Base-by-base conservation (phyloP, 2,329 filamentous ascomycete species). In the Alternaria arborescens region DNA sequence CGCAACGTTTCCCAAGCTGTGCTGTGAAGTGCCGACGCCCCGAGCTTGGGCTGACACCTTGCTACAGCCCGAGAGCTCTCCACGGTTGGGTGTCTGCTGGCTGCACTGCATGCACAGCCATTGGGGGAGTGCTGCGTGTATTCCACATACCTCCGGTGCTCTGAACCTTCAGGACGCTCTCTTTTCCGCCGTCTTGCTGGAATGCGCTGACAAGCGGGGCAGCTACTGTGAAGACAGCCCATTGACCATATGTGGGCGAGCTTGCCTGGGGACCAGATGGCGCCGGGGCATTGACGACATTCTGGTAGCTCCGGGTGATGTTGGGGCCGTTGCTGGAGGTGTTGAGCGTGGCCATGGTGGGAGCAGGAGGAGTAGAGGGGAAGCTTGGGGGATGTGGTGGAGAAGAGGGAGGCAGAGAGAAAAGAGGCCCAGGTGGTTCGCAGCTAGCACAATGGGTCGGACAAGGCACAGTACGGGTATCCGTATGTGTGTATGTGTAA, bases 131-230 rank as follows among this genome's bases (percentile, higher is more conserved):
- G 28, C 36, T 28, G 22, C 38, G 24, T 52, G 8, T 18, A 16
- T 50, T 16, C 47, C n/a, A 72, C 74, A 80, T 79, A 94, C 92
- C 91, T 83, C 94, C 94, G 50, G 92, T 96, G 75, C 86, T 89
- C 78, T 98, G 93, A 52, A 99, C 94, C 81, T 97, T 98, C 69
- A 99, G 83, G 1, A 97, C 88, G 79, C 94, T 98, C 82, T 98
- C 94, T 82, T 97, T 98, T 68, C 88, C 90, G 58, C 87, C 85
- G 76, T 95, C 92, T 66, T 86, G 83, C 80, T 97, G 93, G 79
- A 99, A 99, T 61, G 94, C 94, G 82, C 91, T 98, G 77, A 93
- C 86, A 41, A 99, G 87, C 55, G 95, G 95, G 61, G 94, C 92
- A 77, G 95, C 92, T 41, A 99, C 95, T 8, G 92, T 91, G 82